These are phyloP conservation scores for Exophiala aquamarina DNA, from an alignment of 2,329 filamentous ascomycete species.

Conservation along the genomic window DNA sequence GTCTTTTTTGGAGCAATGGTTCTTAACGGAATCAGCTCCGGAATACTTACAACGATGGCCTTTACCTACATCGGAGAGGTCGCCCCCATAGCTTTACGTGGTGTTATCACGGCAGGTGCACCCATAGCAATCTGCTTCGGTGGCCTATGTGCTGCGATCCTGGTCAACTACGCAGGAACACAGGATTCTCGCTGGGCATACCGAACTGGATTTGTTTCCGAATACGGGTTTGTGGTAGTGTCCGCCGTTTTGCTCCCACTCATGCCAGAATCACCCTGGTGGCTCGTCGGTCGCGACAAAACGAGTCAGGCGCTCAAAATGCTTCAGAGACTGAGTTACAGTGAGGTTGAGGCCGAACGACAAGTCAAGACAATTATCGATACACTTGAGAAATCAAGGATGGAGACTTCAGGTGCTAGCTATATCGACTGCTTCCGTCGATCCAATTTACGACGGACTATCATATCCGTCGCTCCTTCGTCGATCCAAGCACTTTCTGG, in stretches of 20 bases:
- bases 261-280: constrained; percentile 36
- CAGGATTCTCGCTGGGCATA: constrained; percentile 45
- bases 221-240: constrained; percentile 43
- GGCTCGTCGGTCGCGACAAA: constrained; percentile 37
- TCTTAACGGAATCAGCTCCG: constrained; percentile 47
- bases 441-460: constrained; percentile 39
- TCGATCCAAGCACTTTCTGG: constrained; percentile 38
- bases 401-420: constrained; percentile 37
- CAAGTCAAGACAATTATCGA: constrained; percentile 37
- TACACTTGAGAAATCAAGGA: constrained; percentile 16
- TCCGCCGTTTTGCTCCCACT: constrained; percentile 29
- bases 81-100: constrained; percentile 46
- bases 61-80: constrained; percentile 46
- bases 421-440: constrained; percentile 42
- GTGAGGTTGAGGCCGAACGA: constrained; percentile 11
- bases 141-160: constrained; percentile 39
- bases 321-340: constrained; percentile 23
- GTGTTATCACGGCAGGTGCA: constrained; percentile 46
- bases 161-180: constrained; percentile 40
- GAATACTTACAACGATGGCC: constrained; percentile 49
- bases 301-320: constrained; percentile 34
- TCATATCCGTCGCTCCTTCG: constrained; percentile 39
- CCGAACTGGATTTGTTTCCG: constrained; percentile 42
- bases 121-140: constrained; percentile 45
- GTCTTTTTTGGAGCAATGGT: constrained; percentile 49